Conservation (phyloP, 345 rosid genomes). For the Eucalyptus pauciflora region DNA sequence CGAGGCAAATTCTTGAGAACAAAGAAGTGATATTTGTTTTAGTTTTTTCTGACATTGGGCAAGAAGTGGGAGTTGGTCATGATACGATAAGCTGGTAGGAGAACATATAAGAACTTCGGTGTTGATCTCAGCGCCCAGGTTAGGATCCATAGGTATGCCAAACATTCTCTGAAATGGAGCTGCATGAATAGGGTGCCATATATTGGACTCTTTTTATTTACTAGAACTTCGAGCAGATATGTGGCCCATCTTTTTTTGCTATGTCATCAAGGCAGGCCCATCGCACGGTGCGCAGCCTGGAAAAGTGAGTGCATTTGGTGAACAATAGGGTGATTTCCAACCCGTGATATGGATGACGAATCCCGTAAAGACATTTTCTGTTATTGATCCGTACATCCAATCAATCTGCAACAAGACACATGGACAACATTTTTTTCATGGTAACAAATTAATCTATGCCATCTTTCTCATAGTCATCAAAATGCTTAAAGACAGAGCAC, state of each 20-base stretch:
- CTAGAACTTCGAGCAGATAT: slow-evolving; percentile 33
- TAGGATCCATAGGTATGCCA: slow-evolving; percentile 14
- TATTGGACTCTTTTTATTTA: slow-evolving; percentile 2
- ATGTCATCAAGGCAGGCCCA: slow-evolving; percentile 22
- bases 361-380: slow-evolving; percentile 46
- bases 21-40: background rate
- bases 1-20: background rate
- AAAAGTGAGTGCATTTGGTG: slow-evolving; percentile 35
- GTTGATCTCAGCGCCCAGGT: slow-evolving; percentile 28
- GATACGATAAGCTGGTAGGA: slow-evolving; percentile 50
- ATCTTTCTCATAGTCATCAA: background rate
- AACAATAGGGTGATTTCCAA: slow-evolving; percentile 20
- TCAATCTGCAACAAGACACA: slow-evolving; percentile 20
- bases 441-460: background rate
- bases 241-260: slow-evolving; percentile 56
- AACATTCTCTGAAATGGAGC: slow-evolving; percentile 34
- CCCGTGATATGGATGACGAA: slow-evolving; percentile 30
- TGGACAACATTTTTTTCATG: background rate
- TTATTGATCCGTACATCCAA: slow-evolving; percentile 45
- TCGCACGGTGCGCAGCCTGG: slow-evolving; percentile 30
- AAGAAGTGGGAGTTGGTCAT: slow-evolving; percentile 37
- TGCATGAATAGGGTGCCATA: background rate
- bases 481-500: background rate
- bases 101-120: slow-evolving; percentile 40
- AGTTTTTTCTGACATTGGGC: slow-evolving; percentile 25